These are phyloP conservation scores for Dissophora ornata DNA, from an alignment of 192 early-diverging fungal genomes.

Conservation along the genomic window DNA sequence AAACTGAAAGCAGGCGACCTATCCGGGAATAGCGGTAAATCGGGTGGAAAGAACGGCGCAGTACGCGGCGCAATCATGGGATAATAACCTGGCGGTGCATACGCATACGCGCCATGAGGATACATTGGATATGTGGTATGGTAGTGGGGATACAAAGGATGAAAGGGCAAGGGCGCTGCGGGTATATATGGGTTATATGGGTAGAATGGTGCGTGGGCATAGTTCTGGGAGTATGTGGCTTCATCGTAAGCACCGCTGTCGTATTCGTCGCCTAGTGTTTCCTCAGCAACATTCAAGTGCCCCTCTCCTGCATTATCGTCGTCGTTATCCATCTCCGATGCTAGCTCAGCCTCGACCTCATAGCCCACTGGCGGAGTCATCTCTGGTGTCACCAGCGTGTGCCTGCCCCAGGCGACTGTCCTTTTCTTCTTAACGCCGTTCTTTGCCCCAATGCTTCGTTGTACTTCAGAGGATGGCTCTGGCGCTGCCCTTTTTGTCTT, in stretches of 20 bases:
- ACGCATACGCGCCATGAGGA: not conserved
- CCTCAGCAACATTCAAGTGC: too few relatives aligned
- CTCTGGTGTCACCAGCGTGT: slow-evolving; percentile 8
- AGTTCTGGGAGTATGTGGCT: slow-evolving; percentile 1
- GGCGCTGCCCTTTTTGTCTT: not conserved
- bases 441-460: not conserved
- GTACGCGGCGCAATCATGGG: not conserved
- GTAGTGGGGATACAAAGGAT: not conserved
- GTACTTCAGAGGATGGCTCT: not conserved
- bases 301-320: not conserved
- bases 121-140: not conserved
- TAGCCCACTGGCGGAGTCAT: not conserved
- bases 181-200: not conserved
- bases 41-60: slow-evolving; percentile 33
- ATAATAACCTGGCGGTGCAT: not conserved
- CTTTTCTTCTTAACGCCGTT: not conserved
- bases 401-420: not conserved
- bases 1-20: not conserved
- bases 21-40: slow-evolving; percentile 25
- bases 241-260: too few relatives aligned
- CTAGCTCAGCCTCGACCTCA: not conserved
- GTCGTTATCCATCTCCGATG: not conserved
- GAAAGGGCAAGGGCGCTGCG: not conserved
- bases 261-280: too few relatives aligned
- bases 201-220: not conserved